Evolutionary conservation across 2,329 filamentous ascomycete species (phyloP), one percentile per base, ranked within the genome.

Genomic region (Sordariomycetes sp.): DNA sequence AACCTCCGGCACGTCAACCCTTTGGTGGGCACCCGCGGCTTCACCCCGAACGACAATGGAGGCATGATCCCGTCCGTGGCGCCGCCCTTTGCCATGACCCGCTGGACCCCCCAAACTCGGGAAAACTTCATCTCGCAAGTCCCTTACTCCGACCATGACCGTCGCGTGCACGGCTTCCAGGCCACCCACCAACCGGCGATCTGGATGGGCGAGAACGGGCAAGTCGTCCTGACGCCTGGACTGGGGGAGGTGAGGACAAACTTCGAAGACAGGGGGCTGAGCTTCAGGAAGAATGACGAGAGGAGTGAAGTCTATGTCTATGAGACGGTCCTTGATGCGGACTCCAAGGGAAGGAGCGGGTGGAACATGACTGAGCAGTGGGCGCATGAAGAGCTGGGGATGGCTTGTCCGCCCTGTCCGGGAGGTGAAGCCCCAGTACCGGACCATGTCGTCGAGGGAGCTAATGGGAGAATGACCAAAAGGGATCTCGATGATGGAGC

Each of bases 191-290:
- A 68, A 40, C 65, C 65, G 0, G 65, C 65, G 1, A 69, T 69
- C n/a, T 68, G 65, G 64, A 68, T 69, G 62, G 65, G 64, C 4
- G 64, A 69, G 42, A 53, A 58, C 9, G 64, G 65, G 6, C 63
- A 67, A 42, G 51, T 64, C 2, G 58, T 66, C 4, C 30, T 69
- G 4, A 53, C 47, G 25, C 57, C 64, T 0, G 61, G 64, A 0
- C 47, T 62, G 27, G 53, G 55, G 8, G 43, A 51, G 8, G 39
- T 51, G 3, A 42, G 45, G 21, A 43, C 48, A 1, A 40, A 58
- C 7, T 68, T 68, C 39, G 47, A 58, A 27, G 52, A 64, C 28
- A 49, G 63, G 5, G 64, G 55, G 5, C 46, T 63, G 19, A 42
- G 48, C 29, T 64, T n/a, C n/a, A n/a, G n/a, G n/a, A n/a, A n/a